Percentiles rank a stretch among this genome's conserved stretches.
phyloP scores from a whole-genome alignment of 352 stramenopile species.

The Phytophthora sojae region DNA sequence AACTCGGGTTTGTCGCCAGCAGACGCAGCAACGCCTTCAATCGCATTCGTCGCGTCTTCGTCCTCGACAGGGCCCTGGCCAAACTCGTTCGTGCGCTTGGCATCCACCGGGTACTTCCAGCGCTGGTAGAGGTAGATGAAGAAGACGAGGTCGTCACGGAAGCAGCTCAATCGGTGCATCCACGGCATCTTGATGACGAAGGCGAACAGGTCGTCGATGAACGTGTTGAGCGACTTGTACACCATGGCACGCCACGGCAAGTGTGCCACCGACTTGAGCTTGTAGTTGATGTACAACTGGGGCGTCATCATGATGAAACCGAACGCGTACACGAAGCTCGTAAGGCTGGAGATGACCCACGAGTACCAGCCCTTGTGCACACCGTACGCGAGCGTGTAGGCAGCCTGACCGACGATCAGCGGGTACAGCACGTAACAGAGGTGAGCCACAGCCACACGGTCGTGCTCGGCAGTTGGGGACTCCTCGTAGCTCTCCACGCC shows the following conservation, averaged over 20 bases:
- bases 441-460: conserved; percentile 86
- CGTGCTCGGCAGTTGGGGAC: conserved; percentile 84
- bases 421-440: conserved; percentile 88
- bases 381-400: conserved; percentile 94
- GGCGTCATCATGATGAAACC: conserved; percentile 99
- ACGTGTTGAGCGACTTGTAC: conserved; percentile 98
- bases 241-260: conserved; percentile 98
- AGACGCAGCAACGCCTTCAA: conserved; percentile 27
- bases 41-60: conserved; percentile 37
- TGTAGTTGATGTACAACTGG: conserved; percentile 99
- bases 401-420: conserved; percentile 93
- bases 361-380: conserved; percentile 98
- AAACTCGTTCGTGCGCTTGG: conserved; percentile 94
- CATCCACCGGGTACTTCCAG: conserved; percentile 96
- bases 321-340: conserved; percentile 98
- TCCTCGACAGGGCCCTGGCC: conserved; percentile 84
- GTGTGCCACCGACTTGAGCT: conserved; percentile 96
- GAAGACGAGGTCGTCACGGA: conserved; percentile 99
- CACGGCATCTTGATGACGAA: conserved; percentile 95
- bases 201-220: conserved; percentile 94
- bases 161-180: conserved; percentile 98
- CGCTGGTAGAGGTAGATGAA: conserved; percentile 99
- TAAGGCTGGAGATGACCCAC: conserved; percentile 97
- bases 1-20: conserved; percentile 14
- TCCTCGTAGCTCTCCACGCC: conserved; percentile 86